phyloP scores from a whole-genome alignment of 768 basidiomycete genomes.

The Boletellus sp. region DNA sequence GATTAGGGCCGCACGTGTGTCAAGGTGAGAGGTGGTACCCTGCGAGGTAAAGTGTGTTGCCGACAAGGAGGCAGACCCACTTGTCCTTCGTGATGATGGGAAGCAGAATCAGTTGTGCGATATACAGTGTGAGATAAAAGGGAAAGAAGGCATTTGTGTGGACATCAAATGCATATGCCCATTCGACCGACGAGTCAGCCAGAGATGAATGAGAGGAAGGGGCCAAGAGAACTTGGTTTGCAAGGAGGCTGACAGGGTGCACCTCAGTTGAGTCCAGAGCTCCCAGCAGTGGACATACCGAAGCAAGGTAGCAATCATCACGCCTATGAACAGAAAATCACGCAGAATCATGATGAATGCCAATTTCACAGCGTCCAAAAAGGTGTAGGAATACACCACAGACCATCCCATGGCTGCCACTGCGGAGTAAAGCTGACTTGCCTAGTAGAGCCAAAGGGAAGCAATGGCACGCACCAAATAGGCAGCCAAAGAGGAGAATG shows the following conservation, averaged over 20 bases:
- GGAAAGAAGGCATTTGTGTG: conserved; percentile 98
- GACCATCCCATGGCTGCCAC: conserved; percentile 86
- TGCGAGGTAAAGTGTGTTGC: conserved; percentile 74
- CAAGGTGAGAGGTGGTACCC: conserved; percentile 50
- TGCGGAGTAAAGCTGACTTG: conserved; percentile 26
- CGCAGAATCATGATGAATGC: conserved; percentile 81
- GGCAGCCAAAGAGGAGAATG: conserved; percentile 75
- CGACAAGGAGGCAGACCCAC: conserved; percentile 93
- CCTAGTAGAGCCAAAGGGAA: background rate
- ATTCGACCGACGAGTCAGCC: conserved; percentile 75
- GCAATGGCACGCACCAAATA: conserved; percentile 48
- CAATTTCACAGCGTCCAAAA: conserved; percentile 55
- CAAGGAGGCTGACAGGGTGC: conserved; percentile 48
- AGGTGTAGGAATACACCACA: conserved; percentile 67
- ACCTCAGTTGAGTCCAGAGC: conserved; percentile 12
- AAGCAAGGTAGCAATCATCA: conserved; percentile 68
- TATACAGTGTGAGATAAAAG: conserved; percentile 83
- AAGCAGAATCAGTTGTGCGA: conserved; percentile 82
- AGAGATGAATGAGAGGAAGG: conserved; percentile 70
- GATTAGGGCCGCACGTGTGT: conserved; percentile 6
- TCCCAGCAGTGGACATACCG: conserved; percentile 47
- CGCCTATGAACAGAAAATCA: conserved; percentile 80
- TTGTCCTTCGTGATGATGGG: conserved; percentile 79
- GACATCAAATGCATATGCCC: conserved; percentile 95
- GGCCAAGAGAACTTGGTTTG: conserved; percentile 67